A percentile compares a stretch with the other conserved stretches of the same genome.
Evolutionary conservation across 768 basidiomycete species (phyloP).

Genomic region (Neoboletus brunneissimus): DNA sequence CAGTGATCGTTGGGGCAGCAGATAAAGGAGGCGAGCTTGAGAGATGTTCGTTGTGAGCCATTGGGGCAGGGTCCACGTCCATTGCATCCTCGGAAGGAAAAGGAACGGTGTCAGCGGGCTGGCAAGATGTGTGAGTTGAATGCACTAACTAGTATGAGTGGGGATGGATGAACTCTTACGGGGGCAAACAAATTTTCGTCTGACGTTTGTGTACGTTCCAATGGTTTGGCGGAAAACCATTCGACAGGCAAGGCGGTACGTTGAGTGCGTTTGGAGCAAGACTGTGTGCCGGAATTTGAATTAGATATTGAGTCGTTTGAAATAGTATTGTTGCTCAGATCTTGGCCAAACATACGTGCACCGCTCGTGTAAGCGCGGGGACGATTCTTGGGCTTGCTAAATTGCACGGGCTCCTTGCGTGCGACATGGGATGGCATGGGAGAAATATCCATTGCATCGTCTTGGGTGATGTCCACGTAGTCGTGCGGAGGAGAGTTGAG

Average conservation of each 20-base stretch:
- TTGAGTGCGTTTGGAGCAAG: conserved; percentile 52
- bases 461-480: conserved; percentile 42
- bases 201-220: conserved; percentile 18
- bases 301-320: conserved; percentile 33
- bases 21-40: conserved; percentile 43
- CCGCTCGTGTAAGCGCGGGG: conserved; percentile 66
- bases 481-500: conserved; percentile 66
- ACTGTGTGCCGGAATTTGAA: conserved; percentile 31
- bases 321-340: conserved; percentile 58
- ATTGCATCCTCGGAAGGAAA: conserved; percentile 62
- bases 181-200: conserved; percentile 30
- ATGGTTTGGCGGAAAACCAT: conserved; percentile 44
- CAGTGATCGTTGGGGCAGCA: conserved; percentile 49
- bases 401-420: conserved; percentile 30
- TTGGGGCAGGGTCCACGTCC: conserved; percentile 69
- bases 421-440: conserved; percentile 48
- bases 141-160: background rate
- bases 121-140: conserved; percentile 13
- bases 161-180: conserved; percentile 19
- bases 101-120: conserved; percentile 40
- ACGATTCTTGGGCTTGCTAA: conserved; percentile 37
- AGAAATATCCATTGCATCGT: conserved; percentile 80
- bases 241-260: conserved; percentile 62
- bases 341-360: conserved; percentile 68
- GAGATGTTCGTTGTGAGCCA: conserved; percentile 33